Base-by-base conservation (phyloP, 2,329 filamentous ascomycete genomes). In the Cyphellophora attinorum region DNA sequence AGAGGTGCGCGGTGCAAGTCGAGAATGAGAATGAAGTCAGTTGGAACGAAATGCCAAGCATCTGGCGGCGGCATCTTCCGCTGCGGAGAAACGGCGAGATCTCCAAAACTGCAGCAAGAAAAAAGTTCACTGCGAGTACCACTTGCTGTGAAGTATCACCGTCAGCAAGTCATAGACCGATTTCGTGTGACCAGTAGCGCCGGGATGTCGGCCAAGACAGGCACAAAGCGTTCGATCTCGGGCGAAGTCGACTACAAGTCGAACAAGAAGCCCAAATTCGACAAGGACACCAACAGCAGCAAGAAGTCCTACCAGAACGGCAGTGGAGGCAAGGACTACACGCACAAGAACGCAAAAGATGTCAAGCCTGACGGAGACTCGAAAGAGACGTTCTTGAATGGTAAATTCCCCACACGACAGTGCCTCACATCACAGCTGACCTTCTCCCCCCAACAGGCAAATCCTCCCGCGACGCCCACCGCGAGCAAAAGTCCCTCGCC, bases 401-500 rank as follows among this genome's bases (percentile, higher is more conserved):
- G 21, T 25, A 25, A 25, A 8, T n/a, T 25, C n/a, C 21, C 21
- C 21, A 25, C n/a, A 8, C 21, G 21, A 8, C 21, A 25, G 21
- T n/a, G n/a, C n/a, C n/a, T n/a, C 21, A 25, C 8, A n/a, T n/a
- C 21, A 25, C 8, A 8, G 8, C 21, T 25, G n/a, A 25, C 21
- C 8, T 8, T 25, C 21, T 25, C 21, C 8, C n/a, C n/a, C 8
- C 21, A 25, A 25, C 21, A 25, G 78, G 75, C 58, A 83, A 70
- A 39, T 85, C 83, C 6, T 79, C 75, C 8, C 80, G 79, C 54
- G 91, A 98, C 68, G 79, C 86, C 14, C 91, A 96, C 58, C 78
- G 79, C 32, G 94, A 94, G 60, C 91, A 98, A 63, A 94, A 89
- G 61, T 81, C 81, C 44, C 68, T 95, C 33, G 81, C 78, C 15